A percentile compares a stretch with the other conserved stretches of the same genome.
These are phyloP conservation scores for Stachybotrys elegans DNA, from an alignment of 2,329 filamentous ascomycete species.

Conservation along the genomic window DNA sequence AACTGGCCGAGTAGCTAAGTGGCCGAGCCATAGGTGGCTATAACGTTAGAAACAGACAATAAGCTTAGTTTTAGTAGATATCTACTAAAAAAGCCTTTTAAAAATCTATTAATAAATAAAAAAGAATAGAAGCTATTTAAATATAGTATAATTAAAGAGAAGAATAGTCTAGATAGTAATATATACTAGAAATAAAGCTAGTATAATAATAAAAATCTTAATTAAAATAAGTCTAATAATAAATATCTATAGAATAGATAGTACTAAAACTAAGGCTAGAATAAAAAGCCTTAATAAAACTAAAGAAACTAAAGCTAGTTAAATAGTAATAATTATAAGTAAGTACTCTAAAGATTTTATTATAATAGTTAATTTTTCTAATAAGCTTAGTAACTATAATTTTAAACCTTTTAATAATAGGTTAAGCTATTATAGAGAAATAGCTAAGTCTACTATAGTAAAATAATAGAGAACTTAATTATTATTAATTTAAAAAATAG, in stretches of 20 bases:
- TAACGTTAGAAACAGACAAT: background rate
- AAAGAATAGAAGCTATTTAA: background rate
- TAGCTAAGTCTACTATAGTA: too few species aligned
- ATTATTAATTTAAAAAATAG: background rate
- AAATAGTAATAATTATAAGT: background rate
- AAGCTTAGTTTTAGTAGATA: background rate
- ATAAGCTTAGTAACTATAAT: too few species aligned
- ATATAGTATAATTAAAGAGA: background rate
- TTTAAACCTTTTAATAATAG: background rate
- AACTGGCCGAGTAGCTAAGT: too few species aligned
- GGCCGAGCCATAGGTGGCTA: too few species aligned
- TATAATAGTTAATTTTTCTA: constrained; percentile 2
- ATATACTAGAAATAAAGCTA: constrained; percentile 1
- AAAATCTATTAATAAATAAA: background rate
- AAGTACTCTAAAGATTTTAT: too few species aligned
- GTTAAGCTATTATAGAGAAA: background rate
- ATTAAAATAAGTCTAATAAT: background rate
- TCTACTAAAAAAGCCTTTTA: background rate
- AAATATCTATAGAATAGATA: constrained; percentile 1
- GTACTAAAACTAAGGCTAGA: background rate
- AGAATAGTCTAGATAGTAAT: background rate
- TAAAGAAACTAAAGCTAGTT: background rate
- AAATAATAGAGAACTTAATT: background rate
- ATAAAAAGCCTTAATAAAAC: background rate
- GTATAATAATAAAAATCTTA: background rate